A percentile compares a stretch with the other conserved stretches of the same genome.
These are phyloP conservation scores for Eimeria necatrix DNA, from an alignment of 169 alveolate genomes.

Conservation along the genomic window DNA sequence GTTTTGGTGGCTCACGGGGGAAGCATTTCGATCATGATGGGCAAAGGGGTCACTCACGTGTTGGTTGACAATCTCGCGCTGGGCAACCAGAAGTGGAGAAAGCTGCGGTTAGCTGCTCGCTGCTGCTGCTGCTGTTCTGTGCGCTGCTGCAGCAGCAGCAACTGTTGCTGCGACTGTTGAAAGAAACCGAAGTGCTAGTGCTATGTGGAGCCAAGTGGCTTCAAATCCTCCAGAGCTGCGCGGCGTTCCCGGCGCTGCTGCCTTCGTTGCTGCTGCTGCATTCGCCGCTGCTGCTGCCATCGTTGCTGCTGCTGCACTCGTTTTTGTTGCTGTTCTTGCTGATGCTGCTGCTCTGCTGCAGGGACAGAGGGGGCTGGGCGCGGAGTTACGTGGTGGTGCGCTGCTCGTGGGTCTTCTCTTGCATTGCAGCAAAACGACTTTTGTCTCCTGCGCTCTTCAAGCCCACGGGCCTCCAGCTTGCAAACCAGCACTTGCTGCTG, in stretches of 20 bases:
- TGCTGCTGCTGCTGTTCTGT: not conserved
- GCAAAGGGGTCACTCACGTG: slow-evolving; percentile 74
- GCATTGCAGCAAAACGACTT: slow-evolving; percentile 14
- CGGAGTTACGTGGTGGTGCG: slow-evolving; percentile 71
- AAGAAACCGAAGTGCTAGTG: no score
- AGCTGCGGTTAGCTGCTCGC: slow-evolving; percentile 39
- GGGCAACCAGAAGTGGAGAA: slow-evolving; percentile 80
- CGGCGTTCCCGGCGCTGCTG: not conserved
- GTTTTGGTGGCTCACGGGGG: slow-evolving; percentile 58
- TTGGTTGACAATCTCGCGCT: slow-evolving; percentile 76
- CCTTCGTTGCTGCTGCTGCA: not conserved
- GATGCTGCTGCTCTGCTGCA: slow-evolving; percentile 56
- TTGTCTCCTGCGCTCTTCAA: slow-evolving; percentile 36
- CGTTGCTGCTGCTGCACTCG: not conserved
- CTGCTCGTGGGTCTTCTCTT: slow-evolving; percentile 58
- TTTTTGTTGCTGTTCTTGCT: slow-evolving; percentile 10
- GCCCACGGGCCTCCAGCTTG: slow-evolving; percentile 18
- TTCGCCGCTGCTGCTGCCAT: not conserved
- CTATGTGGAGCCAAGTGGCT: not conserved
- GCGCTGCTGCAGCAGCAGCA: not conserved
- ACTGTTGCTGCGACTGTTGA: not conserved
- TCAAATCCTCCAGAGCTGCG: not conserved
- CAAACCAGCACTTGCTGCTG: slow-evolving; percentile 24
- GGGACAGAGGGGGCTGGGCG: slow-evolving; percentile 71
- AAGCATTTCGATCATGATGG: not conserved